Evolutionary conservation across 306 rosid genomes (phyloP), one percentile per base, ranked within the genome.

Genomic region (Citrullus mucosospermus): DNA sequence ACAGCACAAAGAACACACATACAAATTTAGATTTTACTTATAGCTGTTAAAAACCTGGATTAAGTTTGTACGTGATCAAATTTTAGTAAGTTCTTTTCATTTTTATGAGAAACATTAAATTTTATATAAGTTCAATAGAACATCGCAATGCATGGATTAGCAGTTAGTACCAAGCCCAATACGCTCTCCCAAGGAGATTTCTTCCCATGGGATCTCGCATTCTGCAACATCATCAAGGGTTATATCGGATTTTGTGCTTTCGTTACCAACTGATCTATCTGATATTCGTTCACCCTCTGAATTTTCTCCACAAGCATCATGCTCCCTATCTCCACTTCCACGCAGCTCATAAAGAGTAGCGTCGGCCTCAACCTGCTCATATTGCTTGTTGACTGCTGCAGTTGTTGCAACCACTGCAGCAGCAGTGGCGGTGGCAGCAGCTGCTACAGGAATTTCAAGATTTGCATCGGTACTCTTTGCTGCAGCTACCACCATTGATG

Each of bases 381-480:
- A 90, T 79, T 90, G 95, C 87, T 84, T 92, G 82, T 77, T 88
- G 78, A 92, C 97, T 70, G 93, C 98, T 67, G 93, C 97, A 81
- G 97, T 92, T 61, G 97, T 90, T 81, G 96, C 98, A 56, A 92
- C 97, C 75, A 95, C 98, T 66, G 96, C 98, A 78, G 97, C 98
- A 69, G 98, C 97, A 56, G 95, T 90, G 39, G 78, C 97, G 39
- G 98, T 91, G 53, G 97, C 98, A 79, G 98, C 98, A 46, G 97
- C 98, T 20, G 97, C 90, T 60, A 91, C 97, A 28, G 97, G 97
- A 83, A 91, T 84, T 82, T 95, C 91, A 32, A 92, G 84, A 83
- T 80, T 92, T 73, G 92, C 77, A 75, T 90, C 92, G 10, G 57
- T 76, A 77, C 77, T 86, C 88, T 88, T 91, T 78, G 93, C 86